Base-by-base conservation (phyloP, 2,329 filamentous ascomycete genomes). In the Sphaerulina populicola region DNA sequence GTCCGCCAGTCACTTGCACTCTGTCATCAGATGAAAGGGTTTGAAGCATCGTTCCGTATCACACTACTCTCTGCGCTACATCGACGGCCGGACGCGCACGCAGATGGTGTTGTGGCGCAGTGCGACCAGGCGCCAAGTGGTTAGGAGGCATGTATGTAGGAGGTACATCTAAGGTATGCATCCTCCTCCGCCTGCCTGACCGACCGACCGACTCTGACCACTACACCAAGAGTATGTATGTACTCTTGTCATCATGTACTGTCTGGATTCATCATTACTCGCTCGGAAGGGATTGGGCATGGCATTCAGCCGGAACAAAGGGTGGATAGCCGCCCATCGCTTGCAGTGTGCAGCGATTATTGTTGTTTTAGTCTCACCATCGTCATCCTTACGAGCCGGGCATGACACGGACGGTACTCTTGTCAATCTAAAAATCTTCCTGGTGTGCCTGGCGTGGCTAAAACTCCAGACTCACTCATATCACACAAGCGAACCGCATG, bases 341-440 rank as follows among this genome's bases (percentile, higher is more conserved):
- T 49, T 49, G 38, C 46, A 42, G 37, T 18, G 18, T 27, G 27
- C 36, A 41, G n/a, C 36, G 14, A 18, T 27, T n/a, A 4, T 14
- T 27, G 23, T 27, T 27, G 6, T 6, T 6, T 37, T 18, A 43
- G 12, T 37, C 14, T 43, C 39, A 38, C 46, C 30, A 8, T 42
- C 46, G 46, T 42, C 46, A 49, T 49, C 46, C 46, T 36, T 49
- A 43, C 46, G 46, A 42, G 39, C 46, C 36, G 39, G 21, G 23
- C 27, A 47, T 18, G 31, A 23, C 45, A 30, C 45, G 29, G 38
- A 29, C 39, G 46, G 38, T 40, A 29, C 18, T 31, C 27, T 49
- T 23, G 46, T 43, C 29, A 42, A 42, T 42, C 31, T 41, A 41
- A 39, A 39, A 47, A 39, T 38, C 2, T 42, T 36, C 38, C 46